Percentiles rank a stretch among this genome's conserved stretches.
phyloP scores from a whole-genome alignment of 2,329 filamentous ascomycete species.

The Microsporum audouinii region DNA sequence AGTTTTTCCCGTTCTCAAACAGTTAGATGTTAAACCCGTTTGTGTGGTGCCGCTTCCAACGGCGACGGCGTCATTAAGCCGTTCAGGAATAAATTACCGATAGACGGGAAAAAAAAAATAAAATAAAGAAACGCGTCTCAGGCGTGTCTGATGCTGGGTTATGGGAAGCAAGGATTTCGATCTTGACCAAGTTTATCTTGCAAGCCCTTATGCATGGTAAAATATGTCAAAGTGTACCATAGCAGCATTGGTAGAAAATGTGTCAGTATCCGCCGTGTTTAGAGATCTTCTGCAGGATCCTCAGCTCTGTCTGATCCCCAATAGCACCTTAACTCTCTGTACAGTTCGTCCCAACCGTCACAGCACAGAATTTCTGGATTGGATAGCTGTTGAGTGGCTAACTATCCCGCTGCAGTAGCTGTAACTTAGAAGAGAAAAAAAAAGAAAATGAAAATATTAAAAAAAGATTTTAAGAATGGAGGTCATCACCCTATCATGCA shows the following conservation, averaged over 20 bases:
- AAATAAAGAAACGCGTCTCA: not conserved
- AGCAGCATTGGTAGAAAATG: not conserved
- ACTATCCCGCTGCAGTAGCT: not conserved
- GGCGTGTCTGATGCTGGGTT: not conserved
- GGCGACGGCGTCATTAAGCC: not conserved
- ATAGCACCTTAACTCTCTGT: not conserved
- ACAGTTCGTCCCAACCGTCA: not conserved
- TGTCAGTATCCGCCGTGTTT: not conserved
- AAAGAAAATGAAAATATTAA: too few relatives aligned
- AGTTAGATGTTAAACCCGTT: not conserved
- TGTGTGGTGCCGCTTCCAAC: not conserved
- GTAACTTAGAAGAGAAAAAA: not conserved
- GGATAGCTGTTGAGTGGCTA: not conserved
- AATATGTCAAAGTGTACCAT: not conserved
- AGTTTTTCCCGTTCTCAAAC: not conserved
- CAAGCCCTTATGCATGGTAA: not conserved
- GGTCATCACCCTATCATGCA: not conserved
- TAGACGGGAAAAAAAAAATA: not conserved
- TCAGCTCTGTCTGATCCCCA: not conserved
- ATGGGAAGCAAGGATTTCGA: slow-evolving; percentile 3
- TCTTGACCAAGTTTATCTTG: slow-evolving; percentile 1
- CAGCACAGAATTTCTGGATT: not conserved
- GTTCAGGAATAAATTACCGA: not conserved
- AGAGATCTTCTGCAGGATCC: not conserved
- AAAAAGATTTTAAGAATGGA: not conserved